Evolutionary conservation across 1,284 basidiomycete species (phyloP).

Genomic region (Mycena sp.): DNA sequence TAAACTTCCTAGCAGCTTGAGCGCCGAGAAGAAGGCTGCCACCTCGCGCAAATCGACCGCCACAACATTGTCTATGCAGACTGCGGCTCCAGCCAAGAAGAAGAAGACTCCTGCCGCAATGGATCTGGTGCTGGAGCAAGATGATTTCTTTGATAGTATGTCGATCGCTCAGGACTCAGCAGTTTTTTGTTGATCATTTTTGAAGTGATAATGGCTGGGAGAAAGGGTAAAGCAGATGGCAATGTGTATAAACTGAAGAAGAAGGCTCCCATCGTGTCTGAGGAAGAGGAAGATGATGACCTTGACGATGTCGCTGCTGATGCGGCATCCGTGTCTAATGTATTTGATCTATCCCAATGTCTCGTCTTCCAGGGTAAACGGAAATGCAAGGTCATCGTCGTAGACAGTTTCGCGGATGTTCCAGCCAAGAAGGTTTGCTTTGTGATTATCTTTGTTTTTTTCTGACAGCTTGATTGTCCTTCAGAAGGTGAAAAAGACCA

Average conservation of each 20-base stretch:
- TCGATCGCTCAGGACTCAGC: no score
- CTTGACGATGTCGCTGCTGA: not conserved
- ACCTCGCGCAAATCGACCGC: no score
- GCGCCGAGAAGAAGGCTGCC: not conserved
- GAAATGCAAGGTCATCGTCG: not conserved
- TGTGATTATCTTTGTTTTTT: not conserved
- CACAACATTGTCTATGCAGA: no score
- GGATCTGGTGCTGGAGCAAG: no score
- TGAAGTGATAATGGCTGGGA: not conserved
- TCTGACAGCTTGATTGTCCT: not conserved
- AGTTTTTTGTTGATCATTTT: no score
- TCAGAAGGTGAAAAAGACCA: not conserved
- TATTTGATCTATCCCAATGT: no score
- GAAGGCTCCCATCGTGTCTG: not conserved
- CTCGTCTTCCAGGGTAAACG: not conserved
- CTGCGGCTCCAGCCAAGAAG: no score
- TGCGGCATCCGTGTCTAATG: not conserved
- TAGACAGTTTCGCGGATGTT: not conserved
- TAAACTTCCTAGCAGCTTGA: no score
- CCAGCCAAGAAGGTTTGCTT: not conserved
- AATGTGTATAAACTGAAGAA: not conserved
- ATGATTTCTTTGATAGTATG: no score
- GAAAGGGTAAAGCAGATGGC: not conserved
- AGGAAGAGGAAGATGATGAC: not conserved
- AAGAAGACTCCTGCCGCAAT: no score